These are phyloP conservation scores for Gracilaria caudata DNA, from an alignment of 23 red algal species.

Conservation along the genomic window DNA sequence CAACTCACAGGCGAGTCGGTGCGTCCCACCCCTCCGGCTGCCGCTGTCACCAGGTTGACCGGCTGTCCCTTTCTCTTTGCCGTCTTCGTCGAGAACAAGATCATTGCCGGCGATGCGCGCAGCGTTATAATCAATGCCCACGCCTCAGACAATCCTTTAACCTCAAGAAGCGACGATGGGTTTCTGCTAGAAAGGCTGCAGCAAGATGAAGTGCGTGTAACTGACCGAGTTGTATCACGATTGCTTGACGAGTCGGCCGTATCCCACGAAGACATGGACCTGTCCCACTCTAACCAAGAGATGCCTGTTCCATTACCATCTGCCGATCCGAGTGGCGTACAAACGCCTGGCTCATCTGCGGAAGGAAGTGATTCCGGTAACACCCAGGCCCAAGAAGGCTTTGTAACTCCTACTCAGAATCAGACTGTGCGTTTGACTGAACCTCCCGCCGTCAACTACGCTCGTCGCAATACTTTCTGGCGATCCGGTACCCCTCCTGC, in stretches of 20 bases:
- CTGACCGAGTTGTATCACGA: neutral
- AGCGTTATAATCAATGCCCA: conserved; percentile 30
- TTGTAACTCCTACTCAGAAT: conserved; percentile 38
- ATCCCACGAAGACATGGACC: neutral
- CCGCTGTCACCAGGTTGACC: conserved; percentile 48
- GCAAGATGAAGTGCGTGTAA: neutral
- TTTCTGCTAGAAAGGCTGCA: neutral
- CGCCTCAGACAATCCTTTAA: conserved; percentile 10
- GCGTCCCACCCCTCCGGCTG: conserved; percentile 32
- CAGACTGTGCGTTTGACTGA: neutral
- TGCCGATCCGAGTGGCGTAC: conserved; percentile 7
- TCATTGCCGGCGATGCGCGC: conserved; percentile 59
- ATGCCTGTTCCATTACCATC: neutral
- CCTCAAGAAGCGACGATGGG: neutral
- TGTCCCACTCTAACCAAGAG: neutral
- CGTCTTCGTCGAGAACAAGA: conserved; percentile 45
- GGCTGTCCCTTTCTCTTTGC: conserved; percentile 68
- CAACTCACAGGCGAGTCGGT: conserved; percentile 41
- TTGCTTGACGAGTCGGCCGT: neutral
- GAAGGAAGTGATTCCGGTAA: conserved; percentile 13
- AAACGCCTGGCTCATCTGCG: conserved; percentile 28
- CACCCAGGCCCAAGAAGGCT: conserved; percentile 9
- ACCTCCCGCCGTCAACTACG: conserved; percentile 13
- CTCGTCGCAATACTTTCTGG: conserved; percentile 9
- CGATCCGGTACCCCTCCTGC: neutral